phyloP scores from a whole-genome alignment of 2,329 filamentous ascomycete species.

The Seiridium cupressi region DNA sequence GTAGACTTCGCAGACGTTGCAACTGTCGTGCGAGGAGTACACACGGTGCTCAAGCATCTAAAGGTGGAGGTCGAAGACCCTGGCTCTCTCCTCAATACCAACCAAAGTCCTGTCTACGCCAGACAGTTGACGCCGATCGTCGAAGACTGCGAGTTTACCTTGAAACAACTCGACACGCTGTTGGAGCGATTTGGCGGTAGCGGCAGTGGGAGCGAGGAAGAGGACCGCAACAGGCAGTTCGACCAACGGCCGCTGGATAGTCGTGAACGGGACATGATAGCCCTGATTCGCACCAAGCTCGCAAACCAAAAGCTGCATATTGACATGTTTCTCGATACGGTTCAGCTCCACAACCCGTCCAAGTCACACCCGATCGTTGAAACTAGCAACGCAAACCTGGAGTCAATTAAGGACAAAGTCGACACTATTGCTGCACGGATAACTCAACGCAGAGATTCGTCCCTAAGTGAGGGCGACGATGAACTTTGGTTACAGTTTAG shows the following conservation, averaged over 20 bases:
- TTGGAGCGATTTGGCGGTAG: slow-evolving; percentile 43
- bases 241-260: slow-evolving; percentile 27
- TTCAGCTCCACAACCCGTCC: slow-evolving; percentile 50
- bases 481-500: slow-evolving; percentile 59
- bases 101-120: slow-evolving; percentile 39
- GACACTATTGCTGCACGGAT: slow-evolving; percentile 54
- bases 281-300: slow-evolving; percentile 44
- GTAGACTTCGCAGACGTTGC: slow-evolving; percentile 49
- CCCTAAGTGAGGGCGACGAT: slow-evolving; percentile 41
- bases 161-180: slow-evolving; percentile 53
- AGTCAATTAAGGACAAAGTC: slow-evolving; percentile 59
- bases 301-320: slow-evolving; percentile 51
- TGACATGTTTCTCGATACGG: slow-evolving; percentile 55
- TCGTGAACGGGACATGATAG: slow-evolving; percentile 37
- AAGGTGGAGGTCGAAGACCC: slow-evolving; percentile 56
- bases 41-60: slow-evolving; percentile 56
- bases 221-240: slow-evolving; percentile 15
- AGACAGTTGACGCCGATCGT: slow-evolving; percentile 51
- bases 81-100: slow-evolving; percentile 51
- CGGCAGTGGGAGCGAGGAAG: slow-evolving; percentile 17
- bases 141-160: slow-evolving; percentile 52
- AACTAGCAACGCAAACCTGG: slow-evolving; percentile 40
- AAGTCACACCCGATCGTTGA: slow-evolving; percentile 34
- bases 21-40: slow-evolving; percentile 48
- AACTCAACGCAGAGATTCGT: slow-evolving; percentile 39